phyloP scores from a whole-genome alignment of 768 basidiomycete genomes.

The Paxillus rubicundulus region DNA sequence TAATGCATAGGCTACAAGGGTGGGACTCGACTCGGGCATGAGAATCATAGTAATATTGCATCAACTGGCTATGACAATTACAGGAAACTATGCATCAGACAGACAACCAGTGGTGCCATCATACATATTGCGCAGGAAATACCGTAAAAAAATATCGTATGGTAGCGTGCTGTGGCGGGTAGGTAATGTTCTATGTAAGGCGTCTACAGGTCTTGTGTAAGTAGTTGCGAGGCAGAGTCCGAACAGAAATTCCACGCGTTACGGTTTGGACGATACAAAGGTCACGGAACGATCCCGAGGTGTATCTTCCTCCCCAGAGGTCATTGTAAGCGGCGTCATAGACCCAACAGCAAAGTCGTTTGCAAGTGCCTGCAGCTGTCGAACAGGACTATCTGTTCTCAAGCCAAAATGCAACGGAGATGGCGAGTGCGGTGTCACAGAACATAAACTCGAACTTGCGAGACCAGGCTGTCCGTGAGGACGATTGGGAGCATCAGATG shows the following conservation, averaged over 20 bases:
- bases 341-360: background rate
- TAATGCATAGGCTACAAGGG: too few relatives aligned
- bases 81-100: too few relatives aligned
- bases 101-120: too few relatives aligned
- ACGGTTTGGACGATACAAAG: conserved; percentile 1
- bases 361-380: background rate
- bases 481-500: conserved; percentile 17
- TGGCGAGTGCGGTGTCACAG: background rate
- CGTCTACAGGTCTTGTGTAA: background rate
- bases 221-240: too few relatives aligned
- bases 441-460: background rate
- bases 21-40: too few relatives aligned
- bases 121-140: too few relatives aligned
- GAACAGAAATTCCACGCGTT: background rate
- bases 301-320: conserved; percentile 4
- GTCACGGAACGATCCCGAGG: conserved; percentile 1
- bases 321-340: conserved; percentile 6
- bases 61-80: too few relatives aligned
- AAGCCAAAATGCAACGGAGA: background rate
- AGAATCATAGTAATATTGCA: too few relatives aligned
- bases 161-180: background rate
- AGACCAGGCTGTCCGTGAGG: background rate
- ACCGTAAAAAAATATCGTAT: background rate
- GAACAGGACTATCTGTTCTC: background rate
- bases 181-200: background rate